These are phyloP conservation scores for Coniochaeta prunicola DNA, from an alignment of 2,329 filamentous ascomycete species.

Conservation along the genomic window DNA sequence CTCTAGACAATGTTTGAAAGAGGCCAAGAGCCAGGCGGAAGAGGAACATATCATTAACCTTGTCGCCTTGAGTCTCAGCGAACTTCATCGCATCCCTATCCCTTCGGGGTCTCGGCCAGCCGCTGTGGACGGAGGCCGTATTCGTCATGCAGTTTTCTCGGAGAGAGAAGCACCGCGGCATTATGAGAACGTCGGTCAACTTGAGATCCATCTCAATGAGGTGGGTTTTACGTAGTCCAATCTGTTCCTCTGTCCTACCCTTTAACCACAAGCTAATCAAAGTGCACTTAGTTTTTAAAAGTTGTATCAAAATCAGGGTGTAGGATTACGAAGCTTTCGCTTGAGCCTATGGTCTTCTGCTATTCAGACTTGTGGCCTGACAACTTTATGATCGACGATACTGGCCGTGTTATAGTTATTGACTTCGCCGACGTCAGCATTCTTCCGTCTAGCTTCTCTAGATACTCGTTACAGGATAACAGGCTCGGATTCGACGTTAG, in stretches of 20 bases:
- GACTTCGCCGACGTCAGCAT: conserved; percentile 11
- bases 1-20: conserved; percentile 3
- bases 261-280: neutral
- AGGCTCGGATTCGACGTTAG: conserved; percentile 5
- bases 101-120: neutral
- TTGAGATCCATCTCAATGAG: conserved; percentile 11
- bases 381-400: conserved; percentile 13
- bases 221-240: conserved; percentile 5
- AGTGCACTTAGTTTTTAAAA: conserved; percentile 3
- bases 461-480: neutral
- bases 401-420: conserved; percentile 6
- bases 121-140: neutral
- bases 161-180: conserved; percentile 6
- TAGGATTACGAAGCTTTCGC: conserved; percentile 6
- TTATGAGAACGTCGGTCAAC: conserved; percentile 10
- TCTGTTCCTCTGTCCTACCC: neutral
- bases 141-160: conserved; percentile 4
- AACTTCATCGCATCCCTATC: conserved; percentile 13
- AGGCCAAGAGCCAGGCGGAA: conserved; percentile 4
- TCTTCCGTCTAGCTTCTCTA: conserved; percentile 12
- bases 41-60: conserved; percentile 7
- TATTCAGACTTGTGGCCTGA: conserved; percentile 8
- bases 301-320: conserved; percentile 1
- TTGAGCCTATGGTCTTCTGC: conserved; percentile 14
- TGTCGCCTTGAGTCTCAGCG: conserved; percentile 9